A percentile compares a stretch with the other conserved stretches of the same genome.
These are phyloP conservation scores for Ambrosia trifida DNA, from an alignment of 129 eudicot species.

Conservation along the genomic window DNA sequence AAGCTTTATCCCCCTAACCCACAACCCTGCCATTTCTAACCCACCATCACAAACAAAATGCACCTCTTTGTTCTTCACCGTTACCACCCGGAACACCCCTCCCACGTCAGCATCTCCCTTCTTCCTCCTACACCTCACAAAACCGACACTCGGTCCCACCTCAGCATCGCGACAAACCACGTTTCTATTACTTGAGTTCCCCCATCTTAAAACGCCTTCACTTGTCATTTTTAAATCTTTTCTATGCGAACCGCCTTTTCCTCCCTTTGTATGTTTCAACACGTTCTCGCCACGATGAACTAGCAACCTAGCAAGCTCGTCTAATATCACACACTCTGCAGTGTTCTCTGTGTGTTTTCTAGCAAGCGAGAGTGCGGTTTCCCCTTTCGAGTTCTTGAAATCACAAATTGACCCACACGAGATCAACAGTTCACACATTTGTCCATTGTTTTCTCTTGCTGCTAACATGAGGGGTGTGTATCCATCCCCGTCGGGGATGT, in stretches of 20 bases:
- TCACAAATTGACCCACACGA: conserved; percentile 58
- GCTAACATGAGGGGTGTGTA: conserved; percentile 93
- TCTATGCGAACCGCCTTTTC: conserved; percentile 64
- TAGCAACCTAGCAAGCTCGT: conserved; percentile 66
- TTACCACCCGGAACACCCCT: conserved; percentile 73
- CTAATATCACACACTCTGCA: conserved; percentile 55
- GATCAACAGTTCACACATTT: conserved; percentile 60
- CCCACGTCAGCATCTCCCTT: conserved; percentile 56
- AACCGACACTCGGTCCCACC: conserved; percentile 69
- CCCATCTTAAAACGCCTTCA: conserved; percentile 76
- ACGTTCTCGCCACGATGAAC: conserved; percentile 56
- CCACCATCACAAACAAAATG: conserved; percentile 96
- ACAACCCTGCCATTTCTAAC: conserved; percentile 69
- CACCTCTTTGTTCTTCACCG: conserved; percentile 83
- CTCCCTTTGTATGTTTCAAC: conserved; percentile 73
- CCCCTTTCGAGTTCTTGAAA: conserved; percentile 58
- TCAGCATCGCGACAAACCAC: conserved; percentile 68
- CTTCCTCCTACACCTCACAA: conserved; percentile 53
- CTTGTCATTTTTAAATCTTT: conserved; percentile 60
- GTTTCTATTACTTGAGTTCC: conserved; percentile 66
- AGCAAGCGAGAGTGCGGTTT: conserved; percentile 75
- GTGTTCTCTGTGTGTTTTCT: conserved; percentile 43
- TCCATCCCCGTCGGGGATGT: conserved; percentile 70
- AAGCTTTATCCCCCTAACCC: conserved; percentile 91
- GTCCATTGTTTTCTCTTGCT: conserved; percentile 71